Evolutionary conservation across 306 rosid genomes (phyloP).

Genomic region (Pterocarpus santalinus): DNA sequence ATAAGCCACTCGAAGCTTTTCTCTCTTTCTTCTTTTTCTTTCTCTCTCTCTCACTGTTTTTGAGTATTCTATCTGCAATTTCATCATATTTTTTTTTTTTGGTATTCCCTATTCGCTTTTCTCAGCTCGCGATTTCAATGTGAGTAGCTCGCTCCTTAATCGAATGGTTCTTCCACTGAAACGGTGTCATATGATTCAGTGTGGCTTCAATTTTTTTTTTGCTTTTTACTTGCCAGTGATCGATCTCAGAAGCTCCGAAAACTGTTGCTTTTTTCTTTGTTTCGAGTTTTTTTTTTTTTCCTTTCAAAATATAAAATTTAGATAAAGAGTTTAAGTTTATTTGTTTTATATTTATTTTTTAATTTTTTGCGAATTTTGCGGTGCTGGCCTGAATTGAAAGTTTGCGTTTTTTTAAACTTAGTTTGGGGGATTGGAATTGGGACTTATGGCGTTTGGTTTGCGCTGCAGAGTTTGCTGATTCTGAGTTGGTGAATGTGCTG

Average conservation of each 20-base stretch:
- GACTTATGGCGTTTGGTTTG: neutral
- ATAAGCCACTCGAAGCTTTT: neutral
- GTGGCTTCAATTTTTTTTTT: neutral
- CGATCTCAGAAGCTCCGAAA: slow-evolving; percentile 54
- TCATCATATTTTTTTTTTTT: neutral
- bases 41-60: slow-evolving; percentile 7
- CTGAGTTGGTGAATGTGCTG: neutral
- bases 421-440: slow-evolving; percentile 10
- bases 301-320: neutral
- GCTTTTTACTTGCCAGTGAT: slow-evolving; percentile 26
- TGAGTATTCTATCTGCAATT: slow-evolving; percentile 7
- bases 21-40: neutral
- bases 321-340: neutral
- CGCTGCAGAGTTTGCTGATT: slow-evolving; percentile 19
- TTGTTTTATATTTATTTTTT: too few species aligned
- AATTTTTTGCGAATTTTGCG: neutral
- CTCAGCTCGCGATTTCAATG: slow-evolving; percentile 60
- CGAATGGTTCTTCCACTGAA: neutral
- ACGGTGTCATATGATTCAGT: neutral
- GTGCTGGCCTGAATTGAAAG: slow-evolving; percentile 33
- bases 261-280: neutral
- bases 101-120: slow-evolving; percentile 31
- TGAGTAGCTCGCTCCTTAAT: slow-evolving; percentile 51
- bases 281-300: neutral
- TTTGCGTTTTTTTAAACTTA: slow-evolving; percentile 15